Base-by-base conservation (phyloP, 352 stramenopile genomes). In the Phytophthora nicotianae region DNA sequence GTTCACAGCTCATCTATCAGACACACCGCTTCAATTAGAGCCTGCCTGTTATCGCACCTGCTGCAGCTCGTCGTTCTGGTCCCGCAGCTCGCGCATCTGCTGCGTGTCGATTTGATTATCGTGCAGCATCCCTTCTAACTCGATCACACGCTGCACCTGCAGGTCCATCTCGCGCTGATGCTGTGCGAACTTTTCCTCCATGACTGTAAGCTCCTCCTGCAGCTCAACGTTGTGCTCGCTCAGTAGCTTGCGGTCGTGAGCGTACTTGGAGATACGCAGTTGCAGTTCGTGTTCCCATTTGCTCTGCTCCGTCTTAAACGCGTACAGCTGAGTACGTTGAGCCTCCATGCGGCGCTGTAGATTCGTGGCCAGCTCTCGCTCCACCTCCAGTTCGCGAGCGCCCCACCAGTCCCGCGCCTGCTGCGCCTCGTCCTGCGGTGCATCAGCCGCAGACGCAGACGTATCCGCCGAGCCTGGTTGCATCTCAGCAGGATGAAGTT, bases 141-240 rank as follows among this genome's bases (percentile, higher is more conserved):
- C 81, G 38, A 91, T 68, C 24, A 91, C 84, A 20, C 67, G 74
- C 13, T 76, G 63, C 17, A 81, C 75, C 60, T 89, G 79, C n/a
- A 62, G 29, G 48, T 91, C 77, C 60, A 82, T 77, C 10, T 91
- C 83, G 4, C 55, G 56, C 57, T 91, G 65, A 41, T 89, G 68
- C 48, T 65, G 65, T 13, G 13, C 42, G 0, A 85, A 60, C 19
- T 77, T 75, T 46, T 79, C 68, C 48, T 94, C 79, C 59, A 90
- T 77, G 7, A 61, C 50, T 14, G 64, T 67, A 19, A 90, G 59
- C 35, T 76, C 51, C 21, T 88, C 70, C 37, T 92, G 81, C 10
- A 93, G 71, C 65, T 92, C 83, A 41, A 94, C 73, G 42, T 94
- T 94, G 68, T 91, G 81, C 57, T 92, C 86, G 19, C 80, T 91